Conservation (phyloP, 495 filamentous ascomycete genomes). For the Aspergillus avenaceus region DNA sequence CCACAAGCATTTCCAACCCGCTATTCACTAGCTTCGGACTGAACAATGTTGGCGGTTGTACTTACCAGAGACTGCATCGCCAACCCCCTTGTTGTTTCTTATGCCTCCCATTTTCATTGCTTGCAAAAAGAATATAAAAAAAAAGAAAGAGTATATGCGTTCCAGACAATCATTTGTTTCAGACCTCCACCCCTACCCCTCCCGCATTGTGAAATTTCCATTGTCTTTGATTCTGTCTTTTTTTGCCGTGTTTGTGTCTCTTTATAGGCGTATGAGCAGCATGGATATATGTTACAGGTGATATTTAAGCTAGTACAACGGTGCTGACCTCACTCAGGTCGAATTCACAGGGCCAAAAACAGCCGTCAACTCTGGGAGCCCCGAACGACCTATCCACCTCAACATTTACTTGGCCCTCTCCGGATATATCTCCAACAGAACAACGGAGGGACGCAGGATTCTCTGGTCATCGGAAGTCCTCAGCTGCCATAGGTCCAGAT, state of each 20-base stretch:
- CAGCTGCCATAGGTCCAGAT: conserved; percentile 28
- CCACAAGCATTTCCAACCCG: too few relatives aligned
- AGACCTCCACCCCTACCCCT: neutral
- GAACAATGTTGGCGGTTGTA: too few relatives aligned
- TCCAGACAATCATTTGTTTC: neutral
- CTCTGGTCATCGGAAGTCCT: conserved; percentile 35
- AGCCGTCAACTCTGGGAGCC: conserved; percentile 9
- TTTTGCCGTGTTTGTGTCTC: too few relatives aligned
- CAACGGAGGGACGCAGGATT: conserved; percentile 37
- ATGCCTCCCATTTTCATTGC: too few relatives aligned
- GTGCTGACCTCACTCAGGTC: conserved; percentile 19
- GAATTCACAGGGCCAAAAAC: conserved; percentile 15
- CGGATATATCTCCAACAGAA: conserved; percentile 43
- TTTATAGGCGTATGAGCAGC: neutral
- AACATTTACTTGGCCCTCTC: conserved; percentile 42
- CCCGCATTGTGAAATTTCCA: neutral
- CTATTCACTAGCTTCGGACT: too few relatives aligned
- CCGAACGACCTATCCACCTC: conserved; percentile 33
- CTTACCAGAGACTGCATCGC: too few relatives aligned
- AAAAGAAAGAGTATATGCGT: neutral
- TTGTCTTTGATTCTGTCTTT: neutral
- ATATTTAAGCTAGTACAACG: too few relatives aligned
- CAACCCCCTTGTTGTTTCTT: too few relatives aligned
- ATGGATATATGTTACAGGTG: neutral
- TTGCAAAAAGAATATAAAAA: too few relatives aligned